Percentiles rank a stretch among this genome's conserved stretches.
phyloP scores from a whole-genome alignment of 768 basidiomycete species.

The Calvatia gigantea region DNA sequence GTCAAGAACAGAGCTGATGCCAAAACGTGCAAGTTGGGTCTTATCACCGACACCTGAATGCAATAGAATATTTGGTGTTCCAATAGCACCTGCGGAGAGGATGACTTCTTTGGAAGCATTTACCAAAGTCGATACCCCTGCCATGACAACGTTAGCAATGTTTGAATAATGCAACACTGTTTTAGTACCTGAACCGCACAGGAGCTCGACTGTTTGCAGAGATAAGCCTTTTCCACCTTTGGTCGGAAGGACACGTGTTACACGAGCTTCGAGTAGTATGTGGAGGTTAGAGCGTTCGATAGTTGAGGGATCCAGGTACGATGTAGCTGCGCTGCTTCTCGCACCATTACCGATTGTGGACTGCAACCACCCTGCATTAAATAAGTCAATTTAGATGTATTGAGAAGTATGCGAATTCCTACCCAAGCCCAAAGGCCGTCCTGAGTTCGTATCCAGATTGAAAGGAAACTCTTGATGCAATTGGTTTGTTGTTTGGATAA shows the following conservation, averaged over 20 bases:
- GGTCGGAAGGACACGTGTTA: conserved; percentile 17
- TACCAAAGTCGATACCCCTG: conserved; percentile 1
- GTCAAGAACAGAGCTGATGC: conserved; percentile 25
- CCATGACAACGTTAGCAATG: not conserved
- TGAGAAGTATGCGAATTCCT: conserved; percentile 11
- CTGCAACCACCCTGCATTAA: conserved; percentile 20
- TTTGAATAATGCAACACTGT: not conserved
- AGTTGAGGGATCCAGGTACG: conserved; percentile 20
- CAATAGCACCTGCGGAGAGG: conserved; percentile 35
- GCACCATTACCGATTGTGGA: conserved; percentile 18
- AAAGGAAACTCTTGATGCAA: conserved; percentile 34
- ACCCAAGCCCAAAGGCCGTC: conserved; percentile 39
- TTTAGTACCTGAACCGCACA: conserved; percentile 9
- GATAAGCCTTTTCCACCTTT: not conserved
- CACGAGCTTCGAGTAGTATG: conserved; percentile 26
- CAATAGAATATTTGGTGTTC: conserved; percentile 33
- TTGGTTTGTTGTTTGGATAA: conserved; percentile 31
- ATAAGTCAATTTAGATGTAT: conserved; percentile 8
- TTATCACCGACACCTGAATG: conserved; percentile 34
- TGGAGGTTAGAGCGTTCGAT: conserved; percentile 24
- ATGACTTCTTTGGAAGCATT: conserved; percentile 53
- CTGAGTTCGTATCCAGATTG: conserved; percentile 40
- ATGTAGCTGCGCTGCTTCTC: conserved; percentile 23
- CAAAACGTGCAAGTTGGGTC: conserved; percentile 19
- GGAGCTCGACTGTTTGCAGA: conserved; percentile 7